Conservation (phyloP, 345 rosid species). For the Clausena lansium region DNA sequence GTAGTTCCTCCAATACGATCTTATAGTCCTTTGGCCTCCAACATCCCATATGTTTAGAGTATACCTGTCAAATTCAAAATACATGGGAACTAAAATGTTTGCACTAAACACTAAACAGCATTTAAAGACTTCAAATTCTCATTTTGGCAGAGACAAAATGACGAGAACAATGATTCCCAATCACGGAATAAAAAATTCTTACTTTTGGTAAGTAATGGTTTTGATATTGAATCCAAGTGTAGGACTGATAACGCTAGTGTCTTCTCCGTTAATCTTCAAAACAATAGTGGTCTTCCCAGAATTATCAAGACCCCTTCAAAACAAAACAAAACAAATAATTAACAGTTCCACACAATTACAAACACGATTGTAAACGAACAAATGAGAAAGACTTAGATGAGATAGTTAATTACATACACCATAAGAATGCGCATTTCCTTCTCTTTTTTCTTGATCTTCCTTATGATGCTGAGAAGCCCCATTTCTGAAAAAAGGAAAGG, state of each 20-base stretch:
- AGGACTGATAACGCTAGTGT: conserved; percentile 86
- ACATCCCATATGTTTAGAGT: conserved; percentile 91
- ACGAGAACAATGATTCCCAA: too few species aligned
- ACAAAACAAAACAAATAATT: neutral
- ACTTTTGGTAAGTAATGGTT: conserved; percentile 77
- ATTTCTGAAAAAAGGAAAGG: conserved; percentile 8
- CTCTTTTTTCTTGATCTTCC: conserved; percentile 91
- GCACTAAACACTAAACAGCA: neutral
- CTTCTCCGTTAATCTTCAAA: conserved; percentile 90
- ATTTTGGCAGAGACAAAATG: neutral
- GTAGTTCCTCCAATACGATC: conserved; percentile 96
- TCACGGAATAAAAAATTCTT: neutral
- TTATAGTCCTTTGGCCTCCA: conserved; percentile 89
- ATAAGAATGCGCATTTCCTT: conserved; percentile 95
- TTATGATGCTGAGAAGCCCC: conserved; percentile 67
- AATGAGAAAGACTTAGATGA: neutral
- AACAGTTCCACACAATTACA: too few species aligned
- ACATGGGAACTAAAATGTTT: neutral
- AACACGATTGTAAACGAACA: neutral
- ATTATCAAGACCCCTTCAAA: conserved; percentile 78
- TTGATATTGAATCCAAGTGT: conserved; percentile 95
- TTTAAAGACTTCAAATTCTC: conserved; percentile 2
- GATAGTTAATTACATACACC: conserved; percentile 54
- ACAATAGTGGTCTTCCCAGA: conserved; percentile 95
- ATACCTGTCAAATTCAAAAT: conserved; percentile 46